Conservation (phyloP, 78 protist species). For the Chrysochromulina tobinii region DNA sequence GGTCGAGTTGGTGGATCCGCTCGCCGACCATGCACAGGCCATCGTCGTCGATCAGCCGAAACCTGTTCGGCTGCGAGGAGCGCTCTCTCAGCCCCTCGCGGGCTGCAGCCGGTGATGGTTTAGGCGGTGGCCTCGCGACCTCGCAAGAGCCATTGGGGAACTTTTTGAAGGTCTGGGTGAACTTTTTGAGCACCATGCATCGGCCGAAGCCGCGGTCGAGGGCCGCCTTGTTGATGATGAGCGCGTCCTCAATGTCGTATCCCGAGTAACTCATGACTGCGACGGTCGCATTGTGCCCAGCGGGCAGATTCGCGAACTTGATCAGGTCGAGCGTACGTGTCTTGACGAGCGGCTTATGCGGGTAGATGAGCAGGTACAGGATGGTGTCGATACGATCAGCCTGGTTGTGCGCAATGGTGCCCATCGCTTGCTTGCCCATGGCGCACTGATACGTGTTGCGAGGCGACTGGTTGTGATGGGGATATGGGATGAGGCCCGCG, state of each 20-base stretch:
- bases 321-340: conserved; percentile 82
- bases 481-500: conserved; percentile 65
- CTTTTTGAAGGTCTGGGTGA: conserved; percentile 53
- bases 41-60: conserved; percentile 77
- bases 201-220: conserved; percentile 96
- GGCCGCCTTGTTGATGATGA: conserved; percentile 93
- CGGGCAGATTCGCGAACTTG: conserved; percentile 73
- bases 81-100: neutral
- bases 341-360: conserved; percentile 86
- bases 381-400: conserved; percentile 95
- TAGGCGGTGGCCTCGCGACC: neutral
- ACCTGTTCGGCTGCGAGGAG: neutral
- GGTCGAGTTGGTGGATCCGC: conserved; percentile 65
- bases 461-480: conserved; percentile 99
- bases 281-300: conserved; percentile 95
- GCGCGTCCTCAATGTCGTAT: conserved; percentile 99
- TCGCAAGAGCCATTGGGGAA: conserved; percentile 48
- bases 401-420: conserved; percentile 97
- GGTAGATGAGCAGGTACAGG: conserved; percentile 85
- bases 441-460: conserved; percentile 98
- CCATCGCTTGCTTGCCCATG: conserved; percentile 99
- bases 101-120: neutral
- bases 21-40: conserved; percentile 88
- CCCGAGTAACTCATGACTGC: conserved; percentile 99
- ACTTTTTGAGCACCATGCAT: conserved; percentile 80